These are phyloP conservation scores for Tuber brumale DNA, from an alignment of 495 filamentous ascomycete species.

Conservation along the genomic window DNA sequence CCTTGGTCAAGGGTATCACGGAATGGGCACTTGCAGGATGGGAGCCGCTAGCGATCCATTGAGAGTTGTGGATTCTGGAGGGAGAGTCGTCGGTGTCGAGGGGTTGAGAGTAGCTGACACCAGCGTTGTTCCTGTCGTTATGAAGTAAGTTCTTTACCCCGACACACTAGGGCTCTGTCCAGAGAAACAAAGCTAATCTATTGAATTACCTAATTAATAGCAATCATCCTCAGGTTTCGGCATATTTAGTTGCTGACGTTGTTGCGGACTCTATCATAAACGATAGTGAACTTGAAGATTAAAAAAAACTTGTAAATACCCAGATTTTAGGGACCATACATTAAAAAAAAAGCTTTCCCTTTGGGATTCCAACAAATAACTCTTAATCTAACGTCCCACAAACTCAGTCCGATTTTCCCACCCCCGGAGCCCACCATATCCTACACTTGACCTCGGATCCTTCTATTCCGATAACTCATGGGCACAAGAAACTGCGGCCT, in stretches of 20 bases:
- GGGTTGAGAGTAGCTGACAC: conserved; percentile 59
- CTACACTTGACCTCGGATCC: not conserved
- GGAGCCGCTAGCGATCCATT: conserved; percentile 47
- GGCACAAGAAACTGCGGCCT: not conserved
- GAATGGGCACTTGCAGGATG: conserved; percentile 58
- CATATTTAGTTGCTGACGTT: conserved; percentile 31
- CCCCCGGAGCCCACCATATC: not conserved
- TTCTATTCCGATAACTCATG: not conserved
- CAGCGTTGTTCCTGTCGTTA: conserved; percentile 53
- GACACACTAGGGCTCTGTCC: not conserved
- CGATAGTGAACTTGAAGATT: not conserved
- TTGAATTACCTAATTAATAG: conserved; percentile 1
- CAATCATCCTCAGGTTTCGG: conserved; percentile 31
- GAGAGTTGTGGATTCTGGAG: conserved; percentile 53
- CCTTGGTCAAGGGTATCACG: conserved; percentile 37
- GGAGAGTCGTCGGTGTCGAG: conserved; percentile 53
- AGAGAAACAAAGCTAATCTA: conserved; percentile 8
- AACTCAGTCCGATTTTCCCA: not conserved
- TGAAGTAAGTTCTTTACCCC: conserved; percentile 25
- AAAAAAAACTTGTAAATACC: not conserved
- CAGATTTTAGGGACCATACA: not conserved
- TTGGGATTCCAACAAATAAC: not conserved
- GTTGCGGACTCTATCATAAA: conserved; percentile 27
- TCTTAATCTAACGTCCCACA: no score
- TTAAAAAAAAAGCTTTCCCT: not conserved